Evolutionary conservation across 2,329 filamentous ascomycete species (phyloP).

Genomic region (Ophiobolus disseminans): DNA sequence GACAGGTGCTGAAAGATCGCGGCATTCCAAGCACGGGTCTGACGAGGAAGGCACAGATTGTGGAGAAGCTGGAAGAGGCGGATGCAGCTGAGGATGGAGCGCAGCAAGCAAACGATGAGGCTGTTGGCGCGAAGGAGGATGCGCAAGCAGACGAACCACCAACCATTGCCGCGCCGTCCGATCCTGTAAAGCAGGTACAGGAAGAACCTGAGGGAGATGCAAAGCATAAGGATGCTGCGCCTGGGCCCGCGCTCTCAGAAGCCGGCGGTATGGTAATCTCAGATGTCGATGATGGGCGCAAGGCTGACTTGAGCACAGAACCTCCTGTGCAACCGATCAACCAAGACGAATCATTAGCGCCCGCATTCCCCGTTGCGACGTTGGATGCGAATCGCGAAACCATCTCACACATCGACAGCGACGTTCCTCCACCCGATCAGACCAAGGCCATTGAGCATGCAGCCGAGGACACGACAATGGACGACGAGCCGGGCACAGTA

Average conservation of each 20-base stretch:
- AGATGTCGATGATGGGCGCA: background rate
- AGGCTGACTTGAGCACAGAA: conserved; percentile 17
- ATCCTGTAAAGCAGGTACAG: conserved; percentile 8
- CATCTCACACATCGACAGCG: conserved; percentile 32
- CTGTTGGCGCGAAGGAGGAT: too few species aligned
- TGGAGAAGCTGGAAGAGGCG: conserved; percentile 53
- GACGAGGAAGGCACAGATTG: conserved; percentile 56
- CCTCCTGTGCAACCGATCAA: conserved; percentile 2
- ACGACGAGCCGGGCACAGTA: conserved; percentile 24
- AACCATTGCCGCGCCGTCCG: conserved; percentile 10
- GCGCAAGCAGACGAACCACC: conserved; percentile 9
- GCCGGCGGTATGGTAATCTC: conserved; percentile 27
- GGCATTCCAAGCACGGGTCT: conserved; percentile 55
- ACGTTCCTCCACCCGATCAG: conserved; percentile 19
- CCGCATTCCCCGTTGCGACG: conserved; percentile 21
- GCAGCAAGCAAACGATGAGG: conserved; percentile 4
- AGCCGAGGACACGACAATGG: conserved; percentile 23
- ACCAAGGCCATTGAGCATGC: conserved; percentile 19
- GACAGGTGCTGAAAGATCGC: conserved; percentile 55
- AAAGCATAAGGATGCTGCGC: conserved; percentile 1
- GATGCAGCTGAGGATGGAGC: conserved; percentile 24
- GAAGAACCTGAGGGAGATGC: conserved; percentile 8
- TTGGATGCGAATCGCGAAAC: conserved; percentile 24
- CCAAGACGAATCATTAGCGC: background rate
- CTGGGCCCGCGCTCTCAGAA: conserved; percentile 25